A percentile compares a stretch with the other conserved stretches of the same genome.
Evolutionary conservation across 345 rosid species (phyloP).

Genomic region (Hirschfeldia incana): DNA sequence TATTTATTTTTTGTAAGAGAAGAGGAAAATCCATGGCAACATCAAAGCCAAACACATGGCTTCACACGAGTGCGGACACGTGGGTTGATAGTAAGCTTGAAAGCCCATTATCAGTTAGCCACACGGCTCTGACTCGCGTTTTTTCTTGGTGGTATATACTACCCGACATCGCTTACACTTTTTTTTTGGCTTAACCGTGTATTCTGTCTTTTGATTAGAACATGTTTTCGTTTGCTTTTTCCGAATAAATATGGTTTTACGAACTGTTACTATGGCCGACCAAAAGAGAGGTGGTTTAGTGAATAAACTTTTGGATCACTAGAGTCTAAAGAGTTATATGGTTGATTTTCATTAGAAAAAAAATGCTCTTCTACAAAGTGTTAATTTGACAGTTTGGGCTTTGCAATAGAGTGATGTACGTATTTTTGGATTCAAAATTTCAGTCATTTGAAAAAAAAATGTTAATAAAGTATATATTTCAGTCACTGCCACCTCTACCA

Average conservation of each 20-base stretch:
- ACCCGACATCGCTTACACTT: conserved; percentile 17
- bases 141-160: neutral
- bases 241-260: neutral
- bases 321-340: neutral
- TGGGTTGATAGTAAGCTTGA: neutral
- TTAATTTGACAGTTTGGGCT: neutral
- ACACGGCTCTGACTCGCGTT: conserved; percentile 26
- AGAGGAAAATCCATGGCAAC: neutral
- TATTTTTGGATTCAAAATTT: neutral
- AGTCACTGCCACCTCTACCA: too few relatives aligned
- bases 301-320: neutral
- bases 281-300: neutral
- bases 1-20: neutral
- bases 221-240: neutral
- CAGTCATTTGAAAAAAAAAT: neutral
- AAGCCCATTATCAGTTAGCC: conserved; percentile 5
- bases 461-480: too few relatives aligned
- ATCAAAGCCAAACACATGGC: conserved; percentile 18
- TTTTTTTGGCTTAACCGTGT: neutral
- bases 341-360: neutral
- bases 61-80: neutral
- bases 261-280: neutral
- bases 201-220: neutral
- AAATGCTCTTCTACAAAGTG: neutral
- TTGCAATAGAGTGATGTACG: neutral